These are phyloP conservation scores for Podaxis pistillaris DNA, from an alignment of 768 basidiomycete species.

Conservation along the genomic window DNA sequence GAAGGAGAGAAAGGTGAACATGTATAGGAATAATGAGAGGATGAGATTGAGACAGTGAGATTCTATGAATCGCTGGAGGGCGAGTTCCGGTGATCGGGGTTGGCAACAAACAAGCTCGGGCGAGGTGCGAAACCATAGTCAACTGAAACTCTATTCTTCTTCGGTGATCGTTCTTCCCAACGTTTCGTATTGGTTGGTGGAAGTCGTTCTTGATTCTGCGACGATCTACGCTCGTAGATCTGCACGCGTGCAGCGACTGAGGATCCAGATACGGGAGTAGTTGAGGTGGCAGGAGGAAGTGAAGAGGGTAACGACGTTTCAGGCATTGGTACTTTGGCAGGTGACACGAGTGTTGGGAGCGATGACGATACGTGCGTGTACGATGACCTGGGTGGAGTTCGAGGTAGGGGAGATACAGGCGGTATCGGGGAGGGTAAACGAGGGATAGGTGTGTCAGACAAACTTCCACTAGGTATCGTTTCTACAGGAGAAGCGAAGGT, in stretches of 20 bases:
- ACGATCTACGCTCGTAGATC: conserved; percentile 57
- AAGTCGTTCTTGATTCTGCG: conserved; percentile 41
- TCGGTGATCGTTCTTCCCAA: conserved; percentile 35
- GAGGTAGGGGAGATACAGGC: conserved; percentile 10
- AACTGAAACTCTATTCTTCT: conserved; percentile 37
- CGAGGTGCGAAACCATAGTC: conserved; percentile 68
- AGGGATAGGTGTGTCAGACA: background rate
- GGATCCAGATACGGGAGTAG: conserved; percentile 22
- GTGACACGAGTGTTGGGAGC: background rate
- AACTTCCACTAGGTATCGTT: conserved; percentile 17
- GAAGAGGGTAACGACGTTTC: conserved; percentile 3
- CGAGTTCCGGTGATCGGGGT: conserved; percentile 50
- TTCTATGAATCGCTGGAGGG: conserved; percentile 17
- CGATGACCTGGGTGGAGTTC: background rate
- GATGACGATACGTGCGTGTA: background rate
- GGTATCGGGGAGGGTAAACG: background rate
- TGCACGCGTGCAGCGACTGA: conserved; percentile 52
- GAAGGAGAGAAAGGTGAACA: background rate
- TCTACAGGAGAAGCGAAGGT: conserved; percentile 35
- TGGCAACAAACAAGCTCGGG: conserved; percentile 68
- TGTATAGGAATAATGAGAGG: background rate
- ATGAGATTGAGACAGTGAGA: conserved; percentile 5
- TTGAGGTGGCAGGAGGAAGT: conserved; percentile 17
- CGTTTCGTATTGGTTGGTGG: conserved; percentile 38
- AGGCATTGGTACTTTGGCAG: conserved; percentile 7